A percentile compares a stretch with the other conserved stretches of the same genome.
These are phyloP conservation scores for Rhizopogon salebrosus DNA, from an alignment of 768 basidiomycete species.

Conservation along the genomic window DNA sequence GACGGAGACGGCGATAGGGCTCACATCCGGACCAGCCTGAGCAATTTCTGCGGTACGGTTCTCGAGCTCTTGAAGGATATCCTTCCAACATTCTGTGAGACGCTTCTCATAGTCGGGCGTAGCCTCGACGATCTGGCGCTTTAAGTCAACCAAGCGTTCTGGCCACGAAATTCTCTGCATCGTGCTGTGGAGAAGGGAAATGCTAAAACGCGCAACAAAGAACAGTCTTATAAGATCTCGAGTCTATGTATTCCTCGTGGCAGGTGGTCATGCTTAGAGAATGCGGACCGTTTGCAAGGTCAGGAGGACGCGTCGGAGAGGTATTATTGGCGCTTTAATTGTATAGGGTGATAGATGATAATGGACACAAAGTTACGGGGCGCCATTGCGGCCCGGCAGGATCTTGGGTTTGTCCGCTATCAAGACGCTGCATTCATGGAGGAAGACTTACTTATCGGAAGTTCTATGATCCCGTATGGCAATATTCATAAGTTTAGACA, in stretches of 20 bases:
- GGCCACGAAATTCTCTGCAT: constrained; percentile 13
- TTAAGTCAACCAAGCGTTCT: constrained; percentile 51
- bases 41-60: constrained; percentile 41
- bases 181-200: not conserved
- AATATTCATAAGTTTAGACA: not conserved
- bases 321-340: not conserved
- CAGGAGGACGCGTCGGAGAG: not conserved
- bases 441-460: not conserved
- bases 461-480: not conserved
- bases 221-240: not conserved
- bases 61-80: constrained; percentile 49
- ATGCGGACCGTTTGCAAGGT: constrained; percentile 1
- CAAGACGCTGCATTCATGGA: not conserved
- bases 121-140: constrained; percentile 47
- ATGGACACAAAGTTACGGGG: not conserved
- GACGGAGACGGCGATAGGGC: constrained; percentile 10
- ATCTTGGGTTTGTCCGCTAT: not conserved
- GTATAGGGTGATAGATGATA: not conserved
- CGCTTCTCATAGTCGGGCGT: constrained; percentile 38
- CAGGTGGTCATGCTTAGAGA: not conserved
- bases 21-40: constrained; percentile 44
- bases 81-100: constrained; percentile 53
- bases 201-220: not conserved
- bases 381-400: not conserved
- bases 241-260: constrained; percentile 8